Evolutionary conservation across 108 stramenopile species (phyloP), one percentile per base, ranked within the genome.

Genomic region (Stephanodiscus triporus): DNA sequence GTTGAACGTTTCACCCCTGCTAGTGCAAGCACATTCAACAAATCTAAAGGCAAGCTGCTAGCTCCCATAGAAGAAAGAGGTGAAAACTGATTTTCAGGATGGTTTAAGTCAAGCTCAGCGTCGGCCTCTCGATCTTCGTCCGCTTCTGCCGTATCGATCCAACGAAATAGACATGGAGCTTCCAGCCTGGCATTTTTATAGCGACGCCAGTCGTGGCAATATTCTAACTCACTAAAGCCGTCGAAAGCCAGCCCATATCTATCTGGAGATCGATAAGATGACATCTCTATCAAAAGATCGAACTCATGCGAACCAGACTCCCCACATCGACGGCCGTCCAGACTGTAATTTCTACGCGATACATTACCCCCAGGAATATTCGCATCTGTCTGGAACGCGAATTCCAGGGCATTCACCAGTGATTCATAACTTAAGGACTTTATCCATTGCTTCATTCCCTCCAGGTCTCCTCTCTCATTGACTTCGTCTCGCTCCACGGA

Each of bases 1-100:
- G 27, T 69, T 23, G 75, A 76, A 24, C 75, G 68, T 62, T 68
- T 76, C 24, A 76, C 75, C 68, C 75, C 75, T 27, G 75, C 75
- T 69, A 64, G 24, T 27, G 75, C 30, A 34, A 76, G 59, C 7
- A 76, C 38, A 55, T 76, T 53, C 53, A 76, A 54, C 32, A 76
- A 67, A 27, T 76, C 75, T 34, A 62, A 27, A 29, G 75, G 75
- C 40, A 58, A 32, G 47, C 37, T 26, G 16, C 38, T 40, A 7
- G 48, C 42, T 54, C 27, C 9, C 26, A 9, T n/a, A 22, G 26
- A 40, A 40, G 48, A 14, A 30, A 20, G 13, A 40, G 29, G 1
- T 13, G 48, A 20, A 27, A 45, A 26, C 17, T 66, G 30, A 6
- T 66, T 37, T 6, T 16, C 9, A 2, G 68, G 38, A 0, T 9